Conservation (phyloP, 371 early-diverging fungal species). For the Apophysomyces ossiformis region DNA sequence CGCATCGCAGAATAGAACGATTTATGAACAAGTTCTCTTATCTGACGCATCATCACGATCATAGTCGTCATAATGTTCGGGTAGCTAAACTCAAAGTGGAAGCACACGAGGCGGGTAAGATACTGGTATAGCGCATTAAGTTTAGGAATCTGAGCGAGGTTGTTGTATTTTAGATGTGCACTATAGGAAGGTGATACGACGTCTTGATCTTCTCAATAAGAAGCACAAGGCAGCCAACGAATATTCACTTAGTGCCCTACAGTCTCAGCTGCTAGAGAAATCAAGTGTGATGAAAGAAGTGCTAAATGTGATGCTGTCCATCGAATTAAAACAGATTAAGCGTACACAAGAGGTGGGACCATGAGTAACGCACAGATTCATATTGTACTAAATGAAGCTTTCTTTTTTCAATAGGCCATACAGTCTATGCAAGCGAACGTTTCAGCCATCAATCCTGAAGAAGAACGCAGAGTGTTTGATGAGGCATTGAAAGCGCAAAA, state of each 20-base stretch:
- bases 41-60: slow-evolving; percentile 17
- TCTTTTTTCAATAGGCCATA: not conserved
- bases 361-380: not conserved
- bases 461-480: slow-evolving; percentile 16
- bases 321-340: slow-evolving; percentile 8
- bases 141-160: not conserved
- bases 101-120: slow-evolving; percentile 26
- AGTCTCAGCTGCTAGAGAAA: slow-evolving; percentile 20
- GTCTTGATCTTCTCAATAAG: slow-evolving; percentile 19
- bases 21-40: slow-evolving; percentile 26
- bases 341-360: not conserved
- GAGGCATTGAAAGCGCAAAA: slow-evolving; percentile 6
- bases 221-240: slow-evolving; percentile 25
- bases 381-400: not conserved
- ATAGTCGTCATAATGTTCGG: slow-evolving; percentile 16
- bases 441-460: slow-evolving; percentile 14
- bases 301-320: slow-evolving; percentile 9
- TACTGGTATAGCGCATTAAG: not conserved
- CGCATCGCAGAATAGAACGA: slow-evolving; percentile 22
- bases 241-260: slow-evolving; percentile 17
- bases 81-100: slow-evolving; percentile 28
- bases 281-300: slow-evolving; percentile 15
- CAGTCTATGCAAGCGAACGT: slow-evolving; percentile 7
- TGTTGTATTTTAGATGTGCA: slow-evolving; percentile 15
- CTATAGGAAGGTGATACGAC: slow-evolving; percentile 23